phyloP scores from a whole-genome alignment of 306 rosid species.

The Carpinus fangiana region DNA sequence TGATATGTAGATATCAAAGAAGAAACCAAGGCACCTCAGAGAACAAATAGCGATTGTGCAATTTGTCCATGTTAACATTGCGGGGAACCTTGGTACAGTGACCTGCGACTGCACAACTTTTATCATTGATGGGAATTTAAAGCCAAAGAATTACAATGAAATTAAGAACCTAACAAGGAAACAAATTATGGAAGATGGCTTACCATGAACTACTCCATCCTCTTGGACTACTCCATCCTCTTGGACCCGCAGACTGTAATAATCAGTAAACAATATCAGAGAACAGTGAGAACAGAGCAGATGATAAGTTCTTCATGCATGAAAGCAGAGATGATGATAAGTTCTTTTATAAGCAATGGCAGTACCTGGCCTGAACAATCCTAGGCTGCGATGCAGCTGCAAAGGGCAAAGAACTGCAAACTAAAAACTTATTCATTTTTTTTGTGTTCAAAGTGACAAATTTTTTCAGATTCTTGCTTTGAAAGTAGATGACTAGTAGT shows the following conservation, averaged over 20 bases:
- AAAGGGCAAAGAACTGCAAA: conserved; percentile 29
- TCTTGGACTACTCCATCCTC: conserved; percentile 30
- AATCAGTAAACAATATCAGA: conserved; percentile 26
- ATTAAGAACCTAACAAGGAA: conserved; percentile 1
- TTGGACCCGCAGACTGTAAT: conserved; percentile 44
- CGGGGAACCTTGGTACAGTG: conserved; percentile 60
- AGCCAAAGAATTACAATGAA: conserved; percentile 1
- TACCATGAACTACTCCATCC: conserved; percentile 25
- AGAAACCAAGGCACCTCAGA: conserved; percentile 54
- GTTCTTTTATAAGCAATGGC: conserved; percentile 2
- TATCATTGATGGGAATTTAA: conserved; percentile 4
- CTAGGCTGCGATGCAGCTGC: conserved; percentile 38
- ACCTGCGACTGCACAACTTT: conserved; percentile 40
- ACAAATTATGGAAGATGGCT: conserved; percentile 1
- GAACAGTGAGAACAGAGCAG: conserved; percentile 18
- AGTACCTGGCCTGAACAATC: conserved; percentile 48
- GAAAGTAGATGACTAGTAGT: conserved; percentile 25
- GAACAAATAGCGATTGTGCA: conserved; percentile 63
- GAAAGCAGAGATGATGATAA: background rate
- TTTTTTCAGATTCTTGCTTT: conserved; percentile 24
- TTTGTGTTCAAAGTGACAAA: conserved; percentile 26
- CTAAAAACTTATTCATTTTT: conserved; percentile 29
- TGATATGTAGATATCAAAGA: background rate
- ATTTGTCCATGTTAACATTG: conserved; percentile 65
- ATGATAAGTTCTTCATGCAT: background rate